Conservation (phyloP, 1,284 basidiomycete species). For the Cutaneotrichosporon sp. region DNA sequence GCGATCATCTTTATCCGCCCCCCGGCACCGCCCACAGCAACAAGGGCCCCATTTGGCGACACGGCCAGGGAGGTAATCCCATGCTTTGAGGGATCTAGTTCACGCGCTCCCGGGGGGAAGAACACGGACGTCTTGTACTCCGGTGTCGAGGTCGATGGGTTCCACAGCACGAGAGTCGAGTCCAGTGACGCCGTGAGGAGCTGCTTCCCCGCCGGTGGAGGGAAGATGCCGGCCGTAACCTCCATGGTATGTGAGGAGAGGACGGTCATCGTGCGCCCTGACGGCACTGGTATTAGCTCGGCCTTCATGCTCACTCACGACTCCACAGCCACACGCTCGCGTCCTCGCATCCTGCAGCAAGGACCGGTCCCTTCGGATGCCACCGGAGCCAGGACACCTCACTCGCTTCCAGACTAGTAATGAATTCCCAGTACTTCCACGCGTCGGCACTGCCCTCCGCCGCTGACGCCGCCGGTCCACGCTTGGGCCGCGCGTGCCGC, state of each 20-base stretch:
- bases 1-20: slow-evolving; percentile 82
- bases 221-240: slow-evolving; percentile 84
- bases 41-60: slow-evolving; percentile 77
- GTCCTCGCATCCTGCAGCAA: slow-evolving; percentile 89
- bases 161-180: slow-evolving; percentile 83
- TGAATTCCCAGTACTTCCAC: slow-evolving; percentile 85
- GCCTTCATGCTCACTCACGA: slow-evolving; percentile 53
- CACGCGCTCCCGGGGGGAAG: slow-evolving; percentile 56
- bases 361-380: slow-evolving; percentile 89
- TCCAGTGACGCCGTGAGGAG: slow-evolving; percentile 83
- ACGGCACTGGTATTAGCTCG: slow-evolving; percentile 62
- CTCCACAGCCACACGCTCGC: slow-evolving; percentile 97
- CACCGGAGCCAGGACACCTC: slow-evolving; percentile 94
- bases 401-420: slow-evolving; percentile 87
- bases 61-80: slow-evolving; percentile 80
- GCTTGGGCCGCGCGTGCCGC: slow-evolving; percentile 58
- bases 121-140: slow-evolving; percentile 56
- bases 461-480: not conserved
- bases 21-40: slow-evolving; percentile 77
- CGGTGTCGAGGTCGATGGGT: slow-evolving; percentile 65
- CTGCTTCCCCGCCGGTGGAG: slow-evolving; percentile 63
- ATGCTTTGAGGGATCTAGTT: slow-evolving; percentile 53
- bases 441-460: slow-evolving; percentile 12
- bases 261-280: slow-evolving; percentile 90
- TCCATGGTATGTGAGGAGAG: slow-evolving; percentile 84